Conservation (phyloP, 306 rosid genomes). For the Glycine latifolia region DNA sequence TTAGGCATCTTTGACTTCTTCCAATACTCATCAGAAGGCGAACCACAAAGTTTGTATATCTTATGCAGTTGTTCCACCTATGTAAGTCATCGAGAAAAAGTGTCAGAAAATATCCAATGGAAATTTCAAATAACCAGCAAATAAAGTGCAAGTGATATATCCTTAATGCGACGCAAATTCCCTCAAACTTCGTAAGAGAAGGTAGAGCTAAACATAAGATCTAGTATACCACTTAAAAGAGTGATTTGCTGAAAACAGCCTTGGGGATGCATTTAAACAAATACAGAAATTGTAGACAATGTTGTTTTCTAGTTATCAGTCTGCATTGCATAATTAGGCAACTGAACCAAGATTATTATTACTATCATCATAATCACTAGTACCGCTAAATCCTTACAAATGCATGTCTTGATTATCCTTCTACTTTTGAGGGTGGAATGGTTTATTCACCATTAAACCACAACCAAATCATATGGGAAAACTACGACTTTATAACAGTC, state of each 20-base stretch:
- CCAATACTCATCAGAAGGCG: conserved; percentile 95
- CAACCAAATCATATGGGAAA: background rate
- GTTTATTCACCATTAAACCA: conserved; percentile 13
- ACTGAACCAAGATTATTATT: conserved; percentile 6
- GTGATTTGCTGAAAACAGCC: conserved; percentile 1
- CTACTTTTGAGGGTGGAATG: conserved; percentile 29
- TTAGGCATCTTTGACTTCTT: conserved; percentile 85
- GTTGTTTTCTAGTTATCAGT: background rate
- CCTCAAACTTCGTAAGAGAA: conserved; percentile 21
- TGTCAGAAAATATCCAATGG: conserved; percentile 32
- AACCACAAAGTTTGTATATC: conserved; percentile 95
- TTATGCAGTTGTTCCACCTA: conserved; percentile 97
- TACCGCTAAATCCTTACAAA: conserved; percentile 19
- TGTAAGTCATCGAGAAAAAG: conserved; percentile 40
- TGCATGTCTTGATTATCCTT: conserved; percentile 23
- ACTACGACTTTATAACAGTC: conserved; percentile 18
- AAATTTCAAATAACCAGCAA: conserved; percentile 33
- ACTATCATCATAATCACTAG: background rate
- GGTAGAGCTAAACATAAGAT: conserved; percentile 15
- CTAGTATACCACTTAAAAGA: conserved; percentile 11
- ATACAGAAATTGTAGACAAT: conserved; percentile 12
- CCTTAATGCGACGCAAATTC: conserved; percentile 26
- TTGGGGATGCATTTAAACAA: conserved; percentile 4
- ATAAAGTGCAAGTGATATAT: background rate
- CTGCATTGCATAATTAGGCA: conserved; percentile 14